Conservation (phyloP, 2,329 filamentous ascomycete genomes). For the Nannizziopsis barbatae region DNA sequence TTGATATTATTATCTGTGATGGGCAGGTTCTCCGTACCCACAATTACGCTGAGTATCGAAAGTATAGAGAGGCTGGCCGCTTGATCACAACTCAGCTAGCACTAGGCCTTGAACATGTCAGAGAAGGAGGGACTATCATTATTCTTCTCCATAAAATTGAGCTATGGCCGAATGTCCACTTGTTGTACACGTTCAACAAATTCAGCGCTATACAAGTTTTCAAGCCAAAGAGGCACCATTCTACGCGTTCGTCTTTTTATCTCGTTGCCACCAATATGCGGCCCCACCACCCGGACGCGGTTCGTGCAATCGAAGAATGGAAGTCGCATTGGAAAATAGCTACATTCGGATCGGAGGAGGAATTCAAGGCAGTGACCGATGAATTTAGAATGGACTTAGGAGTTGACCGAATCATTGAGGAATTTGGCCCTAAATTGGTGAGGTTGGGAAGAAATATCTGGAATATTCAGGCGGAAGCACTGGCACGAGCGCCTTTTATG, state of each 20-base stretch:
- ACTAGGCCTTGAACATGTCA: constrained; percentile 36
- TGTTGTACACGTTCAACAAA: constrained; percentile 33
- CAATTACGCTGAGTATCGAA: constrained; percentile 23
- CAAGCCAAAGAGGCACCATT: constrained; percentile 37
- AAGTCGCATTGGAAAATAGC: too few species aligned
- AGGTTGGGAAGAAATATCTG: background rate
- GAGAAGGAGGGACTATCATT: constrained; percentile 41
- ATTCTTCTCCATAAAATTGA: constrained; percentile 43
- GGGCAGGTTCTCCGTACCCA: constrained; percentile 39
- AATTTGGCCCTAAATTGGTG: background rate
- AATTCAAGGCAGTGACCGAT: too few species aligned
- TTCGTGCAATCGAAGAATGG: too few species aligned
- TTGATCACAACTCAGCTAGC: constrained; percentile 34
- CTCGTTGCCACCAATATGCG: too few species aligned
- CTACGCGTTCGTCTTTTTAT: constrained; percentile 43
- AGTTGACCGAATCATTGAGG: background rate
- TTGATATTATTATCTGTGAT: constrained; percentile 39
- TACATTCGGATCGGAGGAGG: too few species aligned
- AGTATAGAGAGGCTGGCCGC: constrained; percentile 27
- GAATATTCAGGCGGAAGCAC: background rate
- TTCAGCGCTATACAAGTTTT: constrained; percentile 36
- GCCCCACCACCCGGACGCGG: too few species aligned
- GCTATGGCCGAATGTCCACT: constrained; percentile 26
- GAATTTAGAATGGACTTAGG: too few species aligned
- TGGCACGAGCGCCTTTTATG: background rate